Percentiles rank a stretch among this genome's conserved stretches.
Evolutionary conservation across 2,329 filamentous ascomycete species (phyloP).

Genomic region (Neurospora crassa): DNA sequence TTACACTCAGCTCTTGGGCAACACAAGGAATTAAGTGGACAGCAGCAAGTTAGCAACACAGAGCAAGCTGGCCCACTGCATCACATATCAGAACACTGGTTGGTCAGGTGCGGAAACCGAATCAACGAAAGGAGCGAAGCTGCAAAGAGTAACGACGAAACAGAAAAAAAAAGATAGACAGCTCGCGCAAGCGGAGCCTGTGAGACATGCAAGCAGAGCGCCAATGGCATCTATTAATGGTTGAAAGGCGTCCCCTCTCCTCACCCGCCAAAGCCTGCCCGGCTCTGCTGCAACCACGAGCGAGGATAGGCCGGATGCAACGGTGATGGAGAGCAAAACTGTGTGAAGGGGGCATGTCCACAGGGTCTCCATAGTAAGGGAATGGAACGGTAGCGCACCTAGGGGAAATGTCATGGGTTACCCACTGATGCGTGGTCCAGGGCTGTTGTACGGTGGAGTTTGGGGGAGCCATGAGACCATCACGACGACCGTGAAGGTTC

Average conservation of each 20-base stretch:
- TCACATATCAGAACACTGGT: conserved; percentile 23
- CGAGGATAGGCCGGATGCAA: conserved; percentile 20
- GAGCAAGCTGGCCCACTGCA: conserved; percentile 22
- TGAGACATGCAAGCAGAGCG: conserved; percentile 9
- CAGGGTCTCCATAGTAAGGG: conserved; percentile 14
- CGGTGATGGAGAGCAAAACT: conserved; percentile 17
- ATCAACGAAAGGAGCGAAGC: conserved; percentile 2
- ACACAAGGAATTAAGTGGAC: conserved; percentile 6
- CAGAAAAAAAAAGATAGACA: conserved; percentile 10
- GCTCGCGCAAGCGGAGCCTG: conserved; percentile 5
- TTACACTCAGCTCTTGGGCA: conserved; percentile 19
- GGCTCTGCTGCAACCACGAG: conserved; percentile 17
- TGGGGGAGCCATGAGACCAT: neutral
- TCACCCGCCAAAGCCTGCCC: neutral
- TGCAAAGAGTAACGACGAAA: neutral
- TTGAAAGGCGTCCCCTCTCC: neutral
- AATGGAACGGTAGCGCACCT: neutral
- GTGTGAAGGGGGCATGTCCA: conserved; percentile 5
- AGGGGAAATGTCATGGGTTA: neutral
- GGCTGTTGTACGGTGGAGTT: neutral
- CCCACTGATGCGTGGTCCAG: neutral
- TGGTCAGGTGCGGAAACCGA: conserved; percentile 17
- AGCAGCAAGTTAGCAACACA: conserved; percentile 12
- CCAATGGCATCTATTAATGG: conserved; percentile 19
- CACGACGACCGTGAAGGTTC: neutral